Conservation (phyloP, 2,329 filamentous ascomycete species). For the Diaporthe humulicola region DNA sequence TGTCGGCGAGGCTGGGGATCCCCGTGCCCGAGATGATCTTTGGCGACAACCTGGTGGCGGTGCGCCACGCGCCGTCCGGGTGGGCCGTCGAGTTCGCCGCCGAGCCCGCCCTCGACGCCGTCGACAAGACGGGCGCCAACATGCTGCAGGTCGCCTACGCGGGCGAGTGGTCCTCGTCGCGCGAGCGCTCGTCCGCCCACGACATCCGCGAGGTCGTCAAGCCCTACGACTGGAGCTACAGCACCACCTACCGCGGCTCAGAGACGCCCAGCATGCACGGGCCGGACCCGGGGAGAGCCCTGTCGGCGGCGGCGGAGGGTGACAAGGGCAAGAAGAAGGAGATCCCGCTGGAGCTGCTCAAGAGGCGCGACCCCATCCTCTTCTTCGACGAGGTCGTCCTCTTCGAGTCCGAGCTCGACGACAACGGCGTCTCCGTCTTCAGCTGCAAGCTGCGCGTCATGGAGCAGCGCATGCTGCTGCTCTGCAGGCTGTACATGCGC, state of each 20-base stretch:
- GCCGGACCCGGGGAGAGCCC: slow-evolving; percentile 29
- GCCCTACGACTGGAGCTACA: slow-evolving; percentile 99
- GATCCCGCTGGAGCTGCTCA: slow-evolving; percentile 89
- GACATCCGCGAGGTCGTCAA: slow-evolving; percentile 95
- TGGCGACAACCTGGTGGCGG: slow-evolving; percentile 87
- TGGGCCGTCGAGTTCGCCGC: slow-evolving; percentile 89
- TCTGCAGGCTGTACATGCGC: slow-evolving; percentile 91
- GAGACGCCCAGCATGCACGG: slow-evolving; percentile 45
- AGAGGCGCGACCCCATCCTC: slow-evolving; percentile 90
- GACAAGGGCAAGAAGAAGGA: slow-evolving; percentile 45
- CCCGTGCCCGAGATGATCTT: slow-evolving; percentile 99
- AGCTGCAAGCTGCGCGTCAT: slow-evolving; percentile 95
- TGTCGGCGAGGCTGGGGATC: slow-evolving; percentile 84
- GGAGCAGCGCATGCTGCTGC: slow-evolving; percentile 86
- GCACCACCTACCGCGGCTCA: slow-evolving; percentile 86
- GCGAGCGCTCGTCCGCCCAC: slow-evolving; percentile 83
- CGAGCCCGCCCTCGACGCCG: slow-evolving; percentile 86
- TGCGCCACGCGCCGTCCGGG: slow-evolving; percentile 79
- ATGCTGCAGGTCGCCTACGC: slow-evolving; percentile 97
- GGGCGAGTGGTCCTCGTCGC: slow-evolving; percentile 79
- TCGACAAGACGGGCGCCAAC: slow-evolving; percentile 91
- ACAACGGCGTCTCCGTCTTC: slow-evolving; percentile 93
- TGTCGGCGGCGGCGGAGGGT: background rate
- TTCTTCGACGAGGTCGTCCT: slow-evolving; percentile 98
- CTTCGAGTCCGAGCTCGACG: slow-evolving; percentile 97